Conservation (phyloP, 768 basidiomycete genomes). For the Mrakia hoshinonis region DNA sequence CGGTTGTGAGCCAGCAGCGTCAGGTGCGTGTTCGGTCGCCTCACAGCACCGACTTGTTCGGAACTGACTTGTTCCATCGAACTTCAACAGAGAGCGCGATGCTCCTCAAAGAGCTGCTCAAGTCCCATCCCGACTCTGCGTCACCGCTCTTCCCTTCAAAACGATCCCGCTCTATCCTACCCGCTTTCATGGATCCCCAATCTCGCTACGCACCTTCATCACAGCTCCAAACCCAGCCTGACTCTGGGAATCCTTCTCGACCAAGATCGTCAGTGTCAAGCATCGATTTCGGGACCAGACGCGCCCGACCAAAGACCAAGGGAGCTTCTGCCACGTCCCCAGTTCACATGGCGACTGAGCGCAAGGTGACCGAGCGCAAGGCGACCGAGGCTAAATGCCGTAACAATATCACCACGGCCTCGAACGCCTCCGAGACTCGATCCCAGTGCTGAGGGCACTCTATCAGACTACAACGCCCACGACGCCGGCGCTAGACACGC, state of each 20-base stretch:
- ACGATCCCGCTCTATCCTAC: not conserved
- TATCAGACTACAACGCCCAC: slow-evolving; percentile 24
- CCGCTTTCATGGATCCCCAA: not conserved
- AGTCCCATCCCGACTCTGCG: not conserved
- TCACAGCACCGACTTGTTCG: too few species aligned
- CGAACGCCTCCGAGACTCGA: slow-evolving; percentile 19
- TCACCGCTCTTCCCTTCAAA: slow-evolving; percentile 11
- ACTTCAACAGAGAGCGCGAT: not conserved
- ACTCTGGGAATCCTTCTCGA: not conserved
- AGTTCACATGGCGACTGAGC: too few species aligned
- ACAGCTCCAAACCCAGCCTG: not conserved
- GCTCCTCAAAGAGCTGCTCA: not conserved
- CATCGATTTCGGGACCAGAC: too few species aligned
- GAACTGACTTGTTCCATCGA: too few species aligned
- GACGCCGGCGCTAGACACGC: slow-evolving; percentile 21
- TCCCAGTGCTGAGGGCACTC: slow-evolving; percentile 25
- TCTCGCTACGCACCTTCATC: not conserved
- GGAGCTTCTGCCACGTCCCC: not conserved
- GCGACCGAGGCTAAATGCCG: too few species aligned
- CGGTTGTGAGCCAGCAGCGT: too few species aligned
- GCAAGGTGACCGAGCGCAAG: slow-evolving; percentile 29
- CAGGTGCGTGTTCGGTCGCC: not conserved
- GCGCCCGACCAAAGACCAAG: not conserved
- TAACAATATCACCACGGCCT: slow-evolving; percentile 26
- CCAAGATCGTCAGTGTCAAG: not conserved